A percentile compares a stretch with the other conserved stretches of the same genome.
Conservation (phyloP, 108 stramenopile species). For the Cyclostephanos tholiformis region DNA sequence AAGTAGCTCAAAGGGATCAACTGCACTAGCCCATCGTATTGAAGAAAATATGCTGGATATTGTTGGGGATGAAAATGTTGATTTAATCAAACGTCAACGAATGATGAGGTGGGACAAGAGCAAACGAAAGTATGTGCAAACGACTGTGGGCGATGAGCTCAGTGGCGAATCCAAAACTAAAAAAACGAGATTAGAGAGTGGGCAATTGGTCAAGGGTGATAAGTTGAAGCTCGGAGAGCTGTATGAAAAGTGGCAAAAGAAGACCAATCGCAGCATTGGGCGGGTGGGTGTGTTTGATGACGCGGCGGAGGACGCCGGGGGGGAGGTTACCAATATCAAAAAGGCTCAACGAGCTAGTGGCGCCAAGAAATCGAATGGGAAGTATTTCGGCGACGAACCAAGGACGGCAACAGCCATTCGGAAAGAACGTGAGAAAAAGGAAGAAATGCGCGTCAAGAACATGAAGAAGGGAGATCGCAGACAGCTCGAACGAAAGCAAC, state of each 20-base stretch:
- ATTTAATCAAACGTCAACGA: constrained; percentile 86
- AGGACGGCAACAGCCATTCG: constrained; percentile 70
- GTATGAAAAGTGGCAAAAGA: constrained; percentile 97
- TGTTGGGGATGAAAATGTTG: constrained; percentile 93
- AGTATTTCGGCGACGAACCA: constrained; percentile 33
- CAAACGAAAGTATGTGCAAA: constrained; percentile 90
- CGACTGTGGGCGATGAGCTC: constrained; percentile 83
- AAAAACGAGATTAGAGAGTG: constrained; percentile 83
- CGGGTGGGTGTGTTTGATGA: constrained; percentile 88
- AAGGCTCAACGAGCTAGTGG: constrained; percentile 47
- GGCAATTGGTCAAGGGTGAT: constrained; percentile 84
- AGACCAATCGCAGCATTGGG: constrained; percentile 89
- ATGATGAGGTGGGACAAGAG: constrained; percentile 98
- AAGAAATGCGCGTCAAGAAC: constrained; percentile 84
- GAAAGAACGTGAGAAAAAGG: constrained; percentile 75
- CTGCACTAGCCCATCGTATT: constrained; percentile 61
- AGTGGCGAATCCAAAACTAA: constrained; percentile 78
- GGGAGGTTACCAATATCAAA: constrained; percentile 19
- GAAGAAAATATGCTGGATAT: constrained; percentile 95
- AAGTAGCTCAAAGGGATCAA: constrained; percentile 56
- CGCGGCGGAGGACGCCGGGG: constrained; percentile 56
- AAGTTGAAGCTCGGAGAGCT: constrained; percentile 93
- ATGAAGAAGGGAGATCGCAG: constrained; percentile 70
- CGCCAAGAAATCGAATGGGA: constrained; percentile 19
- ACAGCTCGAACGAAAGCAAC: constrained; percentile 41